These are phyloP conservation scores for Xylariomycetidae sp. DNA, from an alignment of 2,329 filamentous ascomycete genomes.

Conservation along the genomic window DNA sequence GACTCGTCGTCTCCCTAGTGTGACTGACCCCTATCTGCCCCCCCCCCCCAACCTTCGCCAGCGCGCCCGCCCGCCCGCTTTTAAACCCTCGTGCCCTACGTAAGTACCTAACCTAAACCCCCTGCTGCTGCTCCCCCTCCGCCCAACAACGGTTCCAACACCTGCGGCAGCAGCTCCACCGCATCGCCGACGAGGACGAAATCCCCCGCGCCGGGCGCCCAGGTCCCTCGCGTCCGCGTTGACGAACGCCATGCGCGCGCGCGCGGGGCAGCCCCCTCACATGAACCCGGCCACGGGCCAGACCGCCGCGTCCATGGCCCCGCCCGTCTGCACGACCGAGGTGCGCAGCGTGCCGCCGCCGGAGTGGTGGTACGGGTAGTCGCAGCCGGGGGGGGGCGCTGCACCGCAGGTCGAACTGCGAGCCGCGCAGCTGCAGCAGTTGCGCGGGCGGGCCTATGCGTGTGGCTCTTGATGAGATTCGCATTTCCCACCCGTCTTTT, in stretches of 20 bases:
- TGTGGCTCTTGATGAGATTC: conserved; percentile 63
- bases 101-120: too few species aligned
- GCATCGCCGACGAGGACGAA: conserved; percentile 49
- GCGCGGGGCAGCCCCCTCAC: conserved; percentile 50
- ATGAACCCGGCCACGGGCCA: conserved; percentile 75
- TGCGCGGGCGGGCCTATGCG: conserved; percentile 63
- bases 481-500: conserved; percentile 29
- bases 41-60: too few species aligned
- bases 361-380: conserved; percentile 60
- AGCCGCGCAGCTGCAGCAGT: conserved; percentile 74
- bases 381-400: conserved; percentile 50
- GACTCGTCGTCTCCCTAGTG: too few species aligned
- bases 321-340: conserved; percentile 59
- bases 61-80: too few species aligned
- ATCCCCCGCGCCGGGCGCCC: too few species aligned
- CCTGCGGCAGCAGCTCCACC: conserved; percentile 39
- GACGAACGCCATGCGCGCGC: conserved; percentile 69
- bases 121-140: conserved; percentile 4
- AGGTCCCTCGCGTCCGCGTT: conserved; percentile 59
- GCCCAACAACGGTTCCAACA: conserved; percentile 23
- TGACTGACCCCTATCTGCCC: too few species aligned
- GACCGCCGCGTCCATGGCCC: conserved; percentile 50
- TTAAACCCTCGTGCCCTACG: too few species aligned
- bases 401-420: conserved; percentile 75
- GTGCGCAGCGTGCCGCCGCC: conserved; percentile 72